These are phyloP conservation scores for Candida xiaguanensis DNA, from an alignment of 805 yeast species.

Conservation along the genomic window DNA sequence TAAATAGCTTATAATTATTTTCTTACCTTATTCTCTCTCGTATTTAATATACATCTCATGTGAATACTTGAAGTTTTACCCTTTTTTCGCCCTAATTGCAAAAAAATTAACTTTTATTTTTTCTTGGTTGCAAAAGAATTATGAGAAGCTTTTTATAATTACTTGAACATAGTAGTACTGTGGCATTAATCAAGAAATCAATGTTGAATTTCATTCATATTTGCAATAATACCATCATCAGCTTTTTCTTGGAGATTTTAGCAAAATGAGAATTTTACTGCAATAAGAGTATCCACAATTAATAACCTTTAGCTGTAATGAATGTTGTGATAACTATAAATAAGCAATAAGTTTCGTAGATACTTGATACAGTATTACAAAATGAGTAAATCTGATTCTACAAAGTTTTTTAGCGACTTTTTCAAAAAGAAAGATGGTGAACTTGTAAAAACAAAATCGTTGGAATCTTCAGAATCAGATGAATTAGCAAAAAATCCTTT, in stretches of 20 bases:
- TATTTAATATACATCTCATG: neutral
- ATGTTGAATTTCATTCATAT: neutral
- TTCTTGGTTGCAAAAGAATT: neutral
- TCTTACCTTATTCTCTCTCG: neutral
- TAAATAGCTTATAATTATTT: conserved; percentile 5
- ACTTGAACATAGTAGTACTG: neutral
- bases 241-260: too few species aligned
- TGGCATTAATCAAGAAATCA: neutral
- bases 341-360: too few species aligned
- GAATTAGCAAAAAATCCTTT: conserved; percentile 5
- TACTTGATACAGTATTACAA: too few species aligned
- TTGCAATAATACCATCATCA: neutral
- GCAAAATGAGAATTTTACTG: too few species aligned
- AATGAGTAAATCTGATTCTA: neutral
- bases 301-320: too few species aligned
- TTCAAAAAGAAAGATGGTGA: neutral
- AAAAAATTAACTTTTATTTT: too few species aligned
- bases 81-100: too few species aligned
- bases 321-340: too few species aligned
- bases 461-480: neutral
- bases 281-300: neutral
- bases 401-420: neutral
- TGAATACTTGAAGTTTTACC: neutral
- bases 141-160: too few species aligned
- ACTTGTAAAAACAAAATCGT: neutral